A percentile compares a stretch with the other conserved stretches of the same genome.
phyloP scores from a whole-genome alignment of 331 rosid genomes.

The Rosa hybrid region DNA sequence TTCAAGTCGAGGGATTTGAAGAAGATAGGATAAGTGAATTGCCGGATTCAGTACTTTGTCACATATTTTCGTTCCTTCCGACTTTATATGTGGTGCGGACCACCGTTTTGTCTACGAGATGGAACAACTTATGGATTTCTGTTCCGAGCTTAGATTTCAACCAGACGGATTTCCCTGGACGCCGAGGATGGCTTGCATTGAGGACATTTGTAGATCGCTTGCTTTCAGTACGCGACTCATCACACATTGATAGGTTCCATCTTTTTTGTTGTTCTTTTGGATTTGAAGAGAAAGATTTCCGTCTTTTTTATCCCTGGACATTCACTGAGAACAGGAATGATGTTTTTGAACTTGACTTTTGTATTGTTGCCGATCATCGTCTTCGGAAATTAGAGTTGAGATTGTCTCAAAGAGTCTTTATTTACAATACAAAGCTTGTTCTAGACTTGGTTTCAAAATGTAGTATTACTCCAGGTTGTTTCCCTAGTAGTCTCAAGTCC shows the following conservation, averaged over 20 bases:
- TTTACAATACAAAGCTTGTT: neutral
- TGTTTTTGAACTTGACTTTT: neutral
- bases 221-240: neutral
- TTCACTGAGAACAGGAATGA: neutral
- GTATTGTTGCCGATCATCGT: neutral
- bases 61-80: neutral
- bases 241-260: neutral
- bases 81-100: neutral
- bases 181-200: neutral
- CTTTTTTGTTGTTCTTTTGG: neutral
- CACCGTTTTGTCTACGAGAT: neutral
- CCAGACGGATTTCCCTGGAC: neutral
- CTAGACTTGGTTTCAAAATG: neutral
- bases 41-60: neutral
- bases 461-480: neutral
- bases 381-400: neutral
- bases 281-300: neutral
- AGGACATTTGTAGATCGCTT: neutral
- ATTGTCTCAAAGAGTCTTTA: neutral
- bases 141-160: neutral
- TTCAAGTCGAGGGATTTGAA: neutral
- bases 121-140: neutral
- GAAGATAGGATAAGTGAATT: slow-evolving; percentile 8
- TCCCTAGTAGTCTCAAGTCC: neutral
- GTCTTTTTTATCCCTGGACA: neutral